Base-by-base conservation (phyloP, 495 filamentous ascomycete genomes). In the Daldinia loculata region DNA sequence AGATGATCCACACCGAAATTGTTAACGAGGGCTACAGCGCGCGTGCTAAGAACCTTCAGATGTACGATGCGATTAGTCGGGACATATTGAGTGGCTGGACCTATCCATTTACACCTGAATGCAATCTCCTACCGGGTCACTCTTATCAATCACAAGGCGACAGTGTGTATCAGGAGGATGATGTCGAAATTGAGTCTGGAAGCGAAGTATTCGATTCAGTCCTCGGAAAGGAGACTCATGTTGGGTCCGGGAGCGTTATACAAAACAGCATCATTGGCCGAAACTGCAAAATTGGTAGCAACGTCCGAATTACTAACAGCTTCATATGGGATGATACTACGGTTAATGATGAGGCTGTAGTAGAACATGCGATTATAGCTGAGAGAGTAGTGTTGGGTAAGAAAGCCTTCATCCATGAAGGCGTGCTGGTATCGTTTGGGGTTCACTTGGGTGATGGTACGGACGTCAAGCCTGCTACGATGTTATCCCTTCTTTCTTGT, bases 101-200 rank as follows among this genome's bases (percentile, higher is more conserved):
- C n/a, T 94, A 94, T 69, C 95, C 96, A n/a, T 84, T 97, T 27
- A 92, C 90, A 68, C 96, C 95, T 3, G 94, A 97, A 67, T 95
- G 88, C 72, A 98, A 98, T 76, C 77, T 97, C 29, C 76, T 93
- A 4, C 83, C 86, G 2, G 91, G 88, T 8, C 93, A 97, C 71
- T 88, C 85, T 15, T 99, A 94, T 78, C 87, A 85, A 59, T 81
- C 90, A 51, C 89, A 88, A 67, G 92, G 91, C 75, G 85, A 91
- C 56, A 87, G 87, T 8, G 89, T 94, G 4, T 86, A 87, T 41
- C 79, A 93, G 26, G 93, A 92, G 55, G 88, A 91, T 63, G 91
- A 89, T 6, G 91, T 91, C 52, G 80, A 89, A 5, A 79, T 93
- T 14, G 87, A 84, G 11, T 76, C 78, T 34, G 81, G 77, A 36